Evolutionary conservation across 805 yeast genomes (phyloP).

Genomic region (Ascoidea rubescens): DNA sequence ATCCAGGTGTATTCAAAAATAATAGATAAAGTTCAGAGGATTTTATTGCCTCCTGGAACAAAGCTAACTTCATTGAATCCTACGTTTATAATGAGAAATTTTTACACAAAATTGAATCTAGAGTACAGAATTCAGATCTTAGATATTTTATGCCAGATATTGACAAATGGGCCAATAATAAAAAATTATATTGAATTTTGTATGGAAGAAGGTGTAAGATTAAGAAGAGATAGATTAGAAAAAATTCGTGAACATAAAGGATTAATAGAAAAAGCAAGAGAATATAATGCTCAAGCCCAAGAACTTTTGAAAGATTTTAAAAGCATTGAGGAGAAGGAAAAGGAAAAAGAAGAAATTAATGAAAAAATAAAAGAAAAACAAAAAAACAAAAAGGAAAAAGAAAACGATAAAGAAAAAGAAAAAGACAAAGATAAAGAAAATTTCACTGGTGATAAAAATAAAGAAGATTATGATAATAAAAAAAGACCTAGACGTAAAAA

Average conservation of each 20-base stretch:
- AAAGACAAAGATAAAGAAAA: slow-evolving; percentile 11
- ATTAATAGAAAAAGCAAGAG: slow-evolving; percentile 36
- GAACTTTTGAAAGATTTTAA: slow-evolving; percentile 18
- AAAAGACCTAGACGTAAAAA: slow-evolving; percentile 18
- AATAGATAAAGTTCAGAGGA: slow-evolving; percentile 35
- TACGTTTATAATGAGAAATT: slow-evolving; percentile 34
- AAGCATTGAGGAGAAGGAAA: slow-evolving; percentile 10
- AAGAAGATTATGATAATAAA: slow-evolving; percentile 1
- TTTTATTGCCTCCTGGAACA: slow-evolving; percentile 37
- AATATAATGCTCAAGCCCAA: slow-evolving; percentile 25
- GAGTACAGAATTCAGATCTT: slow-evolving; percentile 43
- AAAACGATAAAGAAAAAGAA: slow-evolving; percentile 3
- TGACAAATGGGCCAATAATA: slow-evolving; percentile 43
- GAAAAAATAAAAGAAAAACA: slow-evolving; percentile 1
- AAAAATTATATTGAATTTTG: slow-evolving; percentile 54
- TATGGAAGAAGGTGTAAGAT: slow-evolving; percentile 44
- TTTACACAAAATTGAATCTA: slow-evolving; percentile 35
- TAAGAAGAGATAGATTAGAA: slow-evolving; percentile 59
- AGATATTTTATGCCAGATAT: slow-evolving; percentile 47
- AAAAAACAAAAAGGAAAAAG: not conserved
- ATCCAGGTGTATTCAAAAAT: slow-evolving; percentile 37
- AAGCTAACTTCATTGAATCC: slow-evolving; percentile 22
- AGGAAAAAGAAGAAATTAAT: slow-evolving; percentile 5
- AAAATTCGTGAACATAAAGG: slow-evolving; percentile 43
- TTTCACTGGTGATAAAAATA: slow-evolving; percentile 3